Base-by-base conservation (phyloP, 495 filamentous ascomycete species). In the Diplogelasinospora grovesii region DNA sequence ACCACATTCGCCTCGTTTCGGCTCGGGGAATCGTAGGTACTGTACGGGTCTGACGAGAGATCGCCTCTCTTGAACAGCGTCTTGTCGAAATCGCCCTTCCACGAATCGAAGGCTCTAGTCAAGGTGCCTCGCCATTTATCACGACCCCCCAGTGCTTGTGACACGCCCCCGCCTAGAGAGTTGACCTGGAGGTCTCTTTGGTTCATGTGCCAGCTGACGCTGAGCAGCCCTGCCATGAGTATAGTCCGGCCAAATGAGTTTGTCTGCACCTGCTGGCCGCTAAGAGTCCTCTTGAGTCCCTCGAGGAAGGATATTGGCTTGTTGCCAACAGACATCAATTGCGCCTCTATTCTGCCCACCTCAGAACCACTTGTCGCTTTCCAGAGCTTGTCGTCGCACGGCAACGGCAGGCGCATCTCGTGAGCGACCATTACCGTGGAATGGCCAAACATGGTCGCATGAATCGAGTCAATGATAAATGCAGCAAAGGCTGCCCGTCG, bases 401-500 rank as follows among this genome's bases (percentile, higher is more conserved):
- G 92, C 19, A 98, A 66, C 1, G 92, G 86, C 8, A 97, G 69
- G 16, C 86, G 81, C 71, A 98, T 86, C 64, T 98, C 92, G 57
- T 95, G 89, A 3, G 92, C 89, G 10, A 95, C 89, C 89, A 97
- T 95, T 22, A 92, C 89, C 3, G 88, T 90, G 13, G 89, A 89
- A 60, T 98, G 92, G 0, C 92, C 92, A 62, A 97, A 98, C 85
- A 98, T 95, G 28, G 87, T 96, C 3, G 90, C 89, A 64, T 98
- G 92, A 5, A 87, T 93, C 3, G 89, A 93, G 59, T 98, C 92
- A 38, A 95, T 80, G 16, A 98, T 82, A 60, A 96, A 98, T 2
- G 92, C 92, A 11, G 83, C 90, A 69, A 96, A 98, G 0, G 90
- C 92, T 3, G 83, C 87, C 27, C 92, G 78, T 23, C 88, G 75